These are phyloP conservation scores for Berberis thunbergii DNA, from an alignment of 164 flowering plant genomes.

Conservation along the genomic window DNA sequence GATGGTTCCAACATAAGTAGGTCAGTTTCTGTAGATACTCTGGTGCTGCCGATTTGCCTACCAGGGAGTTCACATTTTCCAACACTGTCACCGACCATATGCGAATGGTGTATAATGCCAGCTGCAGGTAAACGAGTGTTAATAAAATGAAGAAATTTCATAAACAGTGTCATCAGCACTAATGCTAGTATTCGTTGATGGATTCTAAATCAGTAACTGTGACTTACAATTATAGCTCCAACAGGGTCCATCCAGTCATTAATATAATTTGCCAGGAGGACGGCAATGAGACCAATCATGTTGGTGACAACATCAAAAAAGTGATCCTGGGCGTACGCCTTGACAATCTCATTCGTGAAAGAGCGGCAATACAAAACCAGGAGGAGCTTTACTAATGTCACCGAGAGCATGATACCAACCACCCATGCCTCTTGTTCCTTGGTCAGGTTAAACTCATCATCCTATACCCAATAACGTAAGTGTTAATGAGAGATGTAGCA, in stretches of 20 bases:
- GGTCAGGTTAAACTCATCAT: conserved; percentile 1
- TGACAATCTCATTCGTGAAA: conserved; percentile 82
- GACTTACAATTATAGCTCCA: conserved; percentile 87
- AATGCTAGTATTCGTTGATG: neutral
- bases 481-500: neutral
- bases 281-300: conserved; percentile 73
- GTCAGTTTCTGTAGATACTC: conserved; percentile 84
- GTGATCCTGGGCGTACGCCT: conserved; percentile 94
- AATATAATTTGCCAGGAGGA: conserved; percentile 64
- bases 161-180: neutral
- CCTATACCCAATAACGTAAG: neutral
- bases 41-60: conserved; percentile 81
- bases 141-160: neutral
- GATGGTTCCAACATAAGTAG: conserved; percentile 93
- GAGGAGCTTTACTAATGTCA: conserved; percentile 60
- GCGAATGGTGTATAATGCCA: conserved; percentile 87
- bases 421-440: conserved; percentile 59
- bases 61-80: conserved; percentile 87
- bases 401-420: conserved; percentile 72
- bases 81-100: conserved; percentile 88
- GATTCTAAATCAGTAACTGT: neutral
- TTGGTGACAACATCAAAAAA: conserved; percentile 91
- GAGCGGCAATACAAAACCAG: conserved; percentile 65
- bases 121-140: conserved; percentile 29
- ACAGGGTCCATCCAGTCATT: conserved; percentile 80